Evolutionary conservation across 73 alveolate species (phyloP), one percentile per base, ranked within the genome.

Genomic region (Effrenium voratum): DNA sequence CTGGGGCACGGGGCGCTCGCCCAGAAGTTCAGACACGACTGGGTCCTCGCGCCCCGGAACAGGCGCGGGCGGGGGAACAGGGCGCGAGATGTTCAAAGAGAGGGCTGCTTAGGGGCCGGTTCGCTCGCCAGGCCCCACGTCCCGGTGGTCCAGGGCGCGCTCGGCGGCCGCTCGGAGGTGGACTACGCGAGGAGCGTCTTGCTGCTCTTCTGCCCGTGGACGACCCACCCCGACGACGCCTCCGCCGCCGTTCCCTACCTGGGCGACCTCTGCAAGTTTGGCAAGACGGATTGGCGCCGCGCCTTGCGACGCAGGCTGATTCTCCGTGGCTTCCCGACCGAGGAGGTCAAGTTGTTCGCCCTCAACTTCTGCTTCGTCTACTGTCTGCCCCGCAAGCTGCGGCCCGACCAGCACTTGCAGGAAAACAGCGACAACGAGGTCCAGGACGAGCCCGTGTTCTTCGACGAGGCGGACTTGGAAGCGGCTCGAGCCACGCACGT

Each of bases 101-200:
- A n/a, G n/a, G n/a, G n/a, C n/a, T n/a, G n/a, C n/a, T n/a, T n/a
- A n/a, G n/a, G n/a, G n/a, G n/a, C n/a, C n/a, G n/a, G n/a, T n/a
- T n/a, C n/a, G n/a, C n/a, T n/a, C n/a, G n/a, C n/a, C n/a, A 55
- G 70, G 32, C 95, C 95, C 3, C 55, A 86, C 10, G 94, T 86
- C 38, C 94, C 94, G 2, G 94, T 86, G 46, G 13, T 60, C n/a
- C 59, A 57, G 16, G 94, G 94, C 43, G 93, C 93, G 24, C 93
- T 34, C 8, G 79, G 93, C 50, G 34, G 59, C 57, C 32, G 40
- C 32, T 5, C 93, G 2, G 79, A 49, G 32, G 93, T 49, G 36
- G 93, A 52, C 55, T 77, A 83, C 10, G 93, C 93, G 38, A 49
- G 47, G 76, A 8, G 43, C 43, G 13, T 83, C 28, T 45, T 83